Percentiles rank a stretch among this genome's conserved stretches.
Evolutionary conservation across 352 stramenopile species (phyloP).

Genomic region (Globisporangium nagaii): DNA sequence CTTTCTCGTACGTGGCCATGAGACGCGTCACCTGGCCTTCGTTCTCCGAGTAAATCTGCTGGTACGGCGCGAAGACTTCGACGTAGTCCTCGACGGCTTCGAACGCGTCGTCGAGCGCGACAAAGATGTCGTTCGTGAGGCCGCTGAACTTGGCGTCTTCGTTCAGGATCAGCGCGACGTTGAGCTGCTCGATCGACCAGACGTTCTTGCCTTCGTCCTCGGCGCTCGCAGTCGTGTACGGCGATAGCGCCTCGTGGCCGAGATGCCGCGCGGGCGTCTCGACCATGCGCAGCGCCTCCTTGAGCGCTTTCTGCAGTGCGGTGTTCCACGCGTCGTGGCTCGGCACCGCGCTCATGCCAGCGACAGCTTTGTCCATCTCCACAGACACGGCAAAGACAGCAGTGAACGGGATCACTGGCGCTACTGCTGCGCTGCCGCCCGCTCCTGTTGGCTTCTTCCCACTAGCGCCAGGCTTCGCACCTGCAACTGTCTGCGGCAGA

Average conservation of each 20-base stretch:
- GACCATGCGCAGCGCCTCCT: constrained; percentile 84
- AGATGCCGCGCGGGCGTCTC: constrained; percentile 84
- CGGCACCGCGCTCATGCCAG: constrained; percentile 42
- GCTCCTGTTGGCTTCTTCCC: not conserved
- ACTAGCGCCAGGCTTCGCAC: not conserved
- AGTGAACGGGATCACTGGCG: constrained; percentile 27
- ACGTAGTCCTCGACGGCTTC: constrained; percentile 85
- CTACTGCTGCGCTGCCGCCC: not conserved
- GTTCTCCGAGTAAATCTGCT: constrained; percentile 86
- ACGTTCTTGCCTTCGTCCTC: constrained; percentile 82
- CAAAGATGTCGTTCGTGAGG: constrained; percentile 84
- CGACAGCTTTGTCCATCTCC: constrained; percentile 37
- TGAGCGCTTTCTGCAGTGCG: constrained; percentile 65
- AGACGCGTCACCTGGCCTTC: constrained; percentile 59
- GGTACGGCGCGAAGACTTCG: constrained; percentile 86
- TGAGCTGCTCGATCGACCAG: constrained; percentile 74
- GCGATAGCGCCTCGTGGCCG: constrained; percentile 63
- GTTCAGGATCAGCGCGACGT: constrained; percentile 78
- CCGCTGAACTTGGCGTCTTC: constrained; percentile 77
- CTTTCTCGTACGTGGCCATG: constrained; percentile 60
- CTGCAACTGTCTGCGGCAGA: not conserved
- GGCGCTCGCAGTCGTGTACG: constrained; percentile 75
- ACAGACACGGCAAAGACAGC: constrained; percentile 61
- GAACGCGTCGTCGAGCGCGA: constrained; percentile 74
- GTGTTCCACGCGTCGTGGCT: constrained; percentile 71